Conservation (phyloP, 2,329 filamentous ascomycete genomes). For the Chaetomiaceae sp. region DNA sequence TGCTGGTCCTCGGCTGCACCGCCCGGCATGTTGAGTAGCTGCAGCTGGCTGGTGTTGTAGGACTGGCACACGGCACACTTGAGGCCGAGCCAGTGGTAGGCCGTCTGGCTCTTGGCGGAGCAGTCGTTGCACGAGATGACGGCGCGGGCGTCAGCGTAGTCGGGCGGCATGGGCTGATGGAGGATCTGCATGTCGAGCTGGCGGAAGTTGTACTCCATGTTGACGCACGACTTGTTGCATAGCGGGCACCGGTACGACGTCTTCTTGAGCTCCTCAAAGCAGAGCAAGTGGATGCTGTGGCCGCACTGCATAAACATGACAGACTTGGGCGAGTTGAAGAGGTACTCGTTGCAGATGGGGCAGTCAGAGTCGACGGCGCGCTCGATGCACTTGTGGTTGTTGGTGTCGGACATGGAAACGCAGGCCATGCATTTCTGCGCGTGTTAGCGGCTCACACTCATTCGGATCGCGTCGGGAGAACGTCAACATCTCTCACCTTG, state of each 20-base stretch:
- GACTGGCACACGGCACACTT: constrained; percentile 74
- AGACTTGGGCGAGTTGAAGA: constrained; percentile 84
- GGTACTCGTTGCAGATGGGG: constrained; percentile 92
- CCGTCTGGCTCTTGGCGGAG: constrained; percentile 76
- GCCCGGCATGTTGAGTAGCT: constrained; percentile 47
- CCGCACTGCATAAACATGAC: constrained; percentile 95
- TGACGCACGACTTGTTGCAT: constrained; percentile 92
- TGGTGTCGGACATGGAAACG: constrained; percentile 79
- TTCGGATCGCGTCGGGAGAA: background rate
- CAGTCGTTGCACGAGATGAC: constrained; percentile 94
- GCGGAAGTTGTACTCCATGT: constrained; percentile 94
- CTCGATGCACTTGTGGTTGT: constrained; percentile 94
- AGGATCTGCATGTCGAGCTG: constrained; percentile 85
- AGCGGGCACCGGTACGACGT: constrained; percentile 94
- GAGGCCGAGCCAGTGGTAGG: constrained; percentile 90
- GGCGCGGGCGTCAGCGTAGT: constrained; percentile 74
- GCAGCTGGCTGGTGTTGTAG: constrained; percentile 64
- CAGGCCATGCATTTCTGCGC: constrained; percentile 81
- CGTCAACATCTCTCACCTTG: constrained; percentile 57
- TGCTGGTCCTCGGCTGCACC: constrained; percentile 12
- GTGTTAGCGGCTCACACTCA: background rate
- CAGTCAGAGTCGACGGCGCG: constrained; percentile 92
- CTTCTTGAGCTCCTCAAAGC: constrained; percentile 82
- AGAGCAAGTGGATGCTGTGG: constrained; percentile 89
- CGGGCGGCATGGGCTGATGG: constrained; percentile 83